Percentiles rank a stretch among this genome's conserved stretches.
These are phyloP conservation scores for Fusarium metavorans DNA, from an alignment of 2,329 filamentous ascomycete genomes.

Conservation along the genomic window DNA sequence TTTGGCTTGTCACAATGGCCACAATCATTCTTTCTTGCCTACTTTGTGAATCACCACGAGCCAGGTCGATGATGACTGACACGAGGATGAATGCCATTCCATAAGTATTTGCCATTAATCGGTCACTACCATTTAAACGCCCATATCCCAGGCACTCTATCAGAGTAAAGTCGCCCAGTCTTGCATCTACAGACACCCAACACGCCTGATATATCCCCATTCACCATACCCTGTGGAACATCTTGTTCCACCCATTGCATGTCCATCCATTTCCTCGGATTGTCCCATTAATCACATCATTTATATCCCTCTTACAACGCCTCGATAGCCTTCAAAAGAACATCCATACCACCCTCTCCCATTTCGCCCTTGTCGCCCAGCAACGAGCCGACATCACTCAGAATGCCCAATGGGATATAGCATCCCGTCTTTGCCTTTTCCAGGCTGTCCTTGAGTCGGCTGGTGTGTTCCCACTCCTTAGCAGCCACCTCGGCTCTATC, in stretches of 20 bases:
- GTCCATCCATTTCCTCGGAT: neutral
- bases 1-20: too few species aligned
- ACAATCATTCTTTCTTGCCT: neutral
- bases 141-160: slow-evolving; percentile 33
- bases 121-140: slow-evolving; percentile 23
- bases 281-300: slow-evolving; percentile 3
- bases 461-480: slow-evolving; percentile 94
- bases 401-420: slow-evolving; percentile 85
- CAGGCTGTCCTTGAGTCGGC: slow-evolving; percentile 86
- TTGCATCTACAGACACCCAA: slow-evolving; percentile 33
- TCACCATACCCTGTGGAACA: slow-evolving; percentile 2
- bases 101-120: neutral
- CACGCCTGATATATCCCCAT: slow-evolving; percentile 17
- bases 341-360: slow-evolving; percentile 65
- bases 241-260: slow-evolving; percentile 5
- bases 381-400: slow-evolving; percentile 88
- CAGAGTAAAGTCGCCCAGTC: slow-evolving; percentile 12
- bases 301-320: slow-evolving; percentile 56
- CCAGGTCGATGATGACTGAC: neutral
- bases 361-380: slow-evolving; percentile 70
- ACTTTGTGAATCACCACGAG: neutral
- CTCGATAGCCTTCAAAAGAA: slow-evolving; percentile 71
- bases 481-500: slow-evolving; percentile 90
- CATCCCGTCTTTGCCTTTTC: slow-evolving; percentile 83
- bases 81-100: neutral